Percentiles rank a stretch among this genome's conserved stretches.
phyloP scores from a whole-genome alignment of 768 basidiomycete genomes.

The Daedalea quercina region DNA sequence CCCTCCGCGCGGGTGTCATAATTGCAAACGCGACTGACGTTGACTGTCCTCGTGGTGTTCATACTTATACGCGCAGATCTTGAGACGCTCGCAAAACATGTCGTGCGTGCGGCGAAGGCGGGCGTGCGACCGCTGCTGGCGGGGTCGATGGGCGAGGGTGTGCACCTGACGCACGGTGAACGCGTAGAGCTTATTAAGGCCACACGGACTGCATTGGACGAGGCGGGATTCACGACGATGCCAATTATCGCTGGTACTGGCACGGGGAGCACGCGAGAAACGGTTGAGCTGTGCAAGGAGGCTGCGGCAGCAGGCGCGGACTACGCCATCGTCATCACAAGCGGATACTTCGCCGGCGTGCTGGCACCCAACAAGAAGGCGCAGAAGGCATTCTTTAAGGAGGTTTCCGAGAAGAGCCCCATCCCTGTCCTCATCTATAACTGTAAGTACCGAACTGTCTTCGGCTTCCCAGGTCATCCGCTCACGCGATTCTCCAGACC shows the following conservation, averaged over 20 bases:
- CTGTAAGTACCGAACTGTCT: slow-evolving; percentile 40
- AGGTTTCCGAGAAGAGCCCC: slow-evolving; percentile 73
- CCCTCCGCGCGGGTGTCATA: neutral
- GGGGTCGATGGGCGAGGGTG: slow-evolving; percentile 44
- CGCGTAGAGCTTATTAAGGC: slow-evolving; percentile 18
- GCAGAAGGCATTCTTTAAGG: slow-evolving; percentile 71
- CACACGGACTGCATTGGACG: slow-evolving; percentile 64
- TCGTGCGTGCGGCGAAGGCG: slow-evolving; percentile 32
- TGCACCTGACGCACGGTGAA: slow-evolving; percentile 38
- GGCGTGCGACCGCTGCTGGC: slow-evolving; percentile 31
- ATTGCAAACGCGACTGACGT: no score
- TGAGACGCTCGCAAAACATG: slow-evolving; percentile 32
- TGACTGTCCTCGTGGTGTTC: no score
- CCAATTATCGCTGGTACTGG: slow-evolving; percentile 84
- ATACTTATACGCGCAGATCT: slow-evolving; percentile 25
- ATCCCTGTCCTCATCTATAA: slow-evolving; percentile 89
- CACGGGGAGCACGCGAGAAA: slow-evolving; percentile 76
- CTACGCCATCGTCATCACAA: slow-evolving; percentile 76
- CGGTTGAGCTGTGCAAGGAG: slow-evolving; percentile 64
- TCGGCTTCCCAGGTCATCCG: neutral
- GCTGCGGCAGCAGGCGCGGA: slow-evolving; percentile 86
- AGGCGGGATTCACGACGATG: slow-evolving; percentile 44
- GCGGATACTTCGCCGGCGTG: slow-evolving; percentile 82
- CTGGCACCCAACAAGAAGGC: slow-evolving; percentile 57
- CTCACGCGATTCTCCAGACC: slow-evolving; percentile 41